Base-by-base conservation (phyloP, 73 alveolate species). In the Paramecium octaurelia region DNA sequence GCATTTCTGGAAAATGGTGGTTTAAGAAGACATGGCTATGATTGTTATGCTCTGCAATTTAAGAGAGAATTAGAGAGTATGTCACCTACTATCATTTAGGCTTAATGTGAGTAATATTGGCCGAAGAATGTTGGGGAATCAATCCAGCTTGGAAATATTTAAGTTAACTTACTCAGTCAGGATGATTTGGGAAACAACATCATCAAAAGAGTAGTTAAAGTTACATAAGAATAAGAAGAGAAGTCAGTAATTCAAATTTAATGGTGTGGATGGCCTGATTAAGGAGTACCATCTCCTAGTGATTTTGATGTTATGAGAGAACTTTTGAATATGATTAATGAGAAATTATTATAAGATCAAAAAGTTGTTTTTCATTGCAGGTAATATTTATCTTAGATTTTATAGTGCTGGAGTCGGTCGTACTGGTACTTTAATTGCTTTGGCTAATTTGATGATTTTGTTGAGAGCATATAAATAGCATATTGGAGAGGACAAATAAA, bases 401-500 rank as follows among this genome's bases (percentile, higher is more conserved):
- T 31, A 16, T 34, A 92, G 98, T 87, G 99, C 99, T 18, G 99
- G 99, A 6, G 96, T 98, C 16, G 99, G 99, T n/a, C 96, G 99
- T 54, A 97, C 99, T 10, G 99, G 99, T 21, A 97, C 99, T 64
- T 84, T 97, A 60, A 93, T 98, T 24, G 94, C 98, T 11, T 88
- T 96, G 38, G 91, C 92, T 40, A 95, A 96, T 73, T 36, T 69
- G 34, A 77, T 76, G 83, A 64, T 92, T 18, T 27, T 50, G 68
- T 27, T 92, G 70, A 64, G 21, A 12, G 93, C 54, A 8, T 80
- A 80, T 23, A 80, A 80, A 48, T 2, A 3, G 5, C 34, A 44
- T 40, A 43, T 44, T 64, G 84, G 86, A 24, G 46, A 64, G 48
- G 50, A 64, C 12, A 64, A 29, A 14, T 18, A 14, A 64, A 64